Percentiles rank a stretch among this genome's conserved stretches.
phyloP scores from a whole-genome alignment of 352 stramenopile genomes.

The Aphanomyces euteiches region DNA sequence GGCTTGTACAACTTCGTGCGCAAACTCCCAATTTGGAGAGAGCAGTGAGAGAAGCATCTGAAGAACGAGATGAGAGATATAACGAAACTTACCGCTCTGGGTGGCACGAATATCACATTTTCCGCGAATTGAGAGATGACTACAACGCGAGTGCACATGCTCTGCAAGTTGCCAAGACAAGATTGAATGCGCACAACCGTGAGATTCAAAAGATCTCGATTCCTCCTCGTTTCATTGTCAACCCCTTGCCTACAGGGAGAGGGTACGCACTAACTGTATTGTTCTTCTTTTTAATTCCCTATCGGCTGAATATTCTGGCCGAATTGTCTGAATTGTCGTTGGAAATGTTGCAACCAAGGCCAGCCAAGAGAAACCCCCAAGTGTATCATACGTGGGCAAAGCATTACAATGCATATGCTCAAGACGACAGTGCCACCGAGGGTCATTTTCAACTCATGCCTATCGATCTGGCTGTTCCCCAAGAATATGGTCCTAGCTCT shows the following conservation, averaged over 20 bases:
- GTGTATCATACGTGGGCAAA: neutral
- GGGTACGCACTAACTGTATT: conserved; percentile 38
- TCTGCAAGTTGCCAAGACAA: neutral
- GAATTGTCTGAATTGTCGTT: conserved; percentile 44
- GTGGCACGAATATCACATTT: neutral
- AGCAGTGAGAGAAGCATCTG: neutral
- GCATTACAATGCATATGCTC: too few relatives aligned
- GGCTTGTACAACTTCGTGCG: neutral
- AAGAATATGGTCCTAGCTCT: too few relatives aligned
- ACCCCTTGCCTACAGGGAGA: conserved; percentile 36
- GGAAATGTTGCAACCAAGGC: conserved; percentile 36
- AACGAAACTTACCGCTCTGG: neutral
- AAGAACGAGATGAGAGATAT: neutral
- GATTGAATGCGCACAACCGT: conserved; percentile 6
- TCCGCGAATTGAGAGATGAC: neutral
- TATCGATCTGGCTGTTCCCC: too few relatives aligned
- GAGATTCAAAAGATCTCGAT: conserved; percentile 23
- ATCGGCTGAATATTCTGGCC: conserved; percentile 39
- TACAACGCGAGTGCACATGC: neutral
- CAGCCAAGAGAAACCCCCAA: conserved; percentile 37
- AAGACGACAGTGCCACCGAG: too few relatives aligned
- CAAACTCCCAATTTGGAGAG: conserved; percentile 6
- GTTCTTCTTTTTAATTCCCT: conserved; percentile 45
- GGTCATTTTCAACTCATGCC: too few relatives aligned
- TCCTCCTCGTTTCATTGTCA: conserved; percentile 38